These are phyloP conservation scores for Solanum peruvianum DNA, from an alignment of 257 asterid genomes.

Conservation along the genomic window DNA sequence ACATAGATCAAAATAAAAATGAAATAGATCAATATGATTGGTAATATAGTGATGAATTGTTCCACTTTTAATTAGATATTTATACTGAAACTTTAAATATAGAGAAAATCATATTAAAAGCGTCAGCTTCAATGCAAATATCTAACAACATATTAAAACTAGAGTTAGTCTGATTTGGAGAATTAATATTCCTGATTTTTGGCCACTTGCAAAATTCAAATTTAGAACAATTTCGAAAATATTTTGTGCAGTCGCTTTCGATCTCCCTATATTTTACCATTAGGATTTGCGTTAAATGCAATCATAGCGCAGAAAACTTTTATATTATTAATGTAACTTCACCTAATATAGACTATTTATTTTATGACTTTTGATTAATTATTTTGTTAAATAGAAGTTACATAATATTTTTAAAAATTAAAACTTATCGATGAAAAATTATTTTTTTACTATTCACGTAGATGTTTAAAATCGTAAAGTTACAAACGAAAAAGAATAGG, in stretches of 20 bases:
- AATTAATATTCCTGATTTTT: neutral
- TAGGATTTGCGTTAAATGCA: neutral
- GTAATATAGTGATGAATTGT: too few relatives aligned
- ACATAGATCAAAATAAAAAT: too few relatives aligned
- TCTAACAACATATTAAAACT: too few relatives aligned
- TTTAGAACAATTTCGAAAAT: neutral
- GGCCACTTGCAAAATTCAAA: neutral
- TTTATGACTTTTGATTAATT: neutral
- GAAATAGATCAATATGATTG: neutral
- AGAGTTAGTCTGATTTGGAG: neutral
- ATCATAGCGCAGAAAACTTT: neutral
- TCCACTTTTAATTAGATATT: fast-evolving
- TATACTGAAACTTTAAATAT: fast-evolving
- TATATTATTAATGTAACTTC: neutral
- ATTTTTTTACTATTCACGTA: too few relatives aligned
- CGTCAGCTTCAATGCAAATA: fast-evolving
- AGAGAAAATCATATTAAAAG: fast-evolving
- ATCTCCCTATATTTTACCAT: neutral
- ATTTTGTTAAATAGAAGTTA: neutral
- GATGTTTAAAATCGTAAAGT: fast-evolving
- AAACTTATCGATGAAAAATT: too few relatives aligned
- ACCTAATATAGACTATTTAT: neutral
- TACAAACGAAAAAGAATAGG: too few relatives aligned
- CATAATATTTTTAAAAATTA: too few relatives aligned
- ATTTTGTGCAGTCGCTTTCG: neutral